phyloP scores from a whole-genome alignment of 805 yeast species.

The Candida pini region DNA sequence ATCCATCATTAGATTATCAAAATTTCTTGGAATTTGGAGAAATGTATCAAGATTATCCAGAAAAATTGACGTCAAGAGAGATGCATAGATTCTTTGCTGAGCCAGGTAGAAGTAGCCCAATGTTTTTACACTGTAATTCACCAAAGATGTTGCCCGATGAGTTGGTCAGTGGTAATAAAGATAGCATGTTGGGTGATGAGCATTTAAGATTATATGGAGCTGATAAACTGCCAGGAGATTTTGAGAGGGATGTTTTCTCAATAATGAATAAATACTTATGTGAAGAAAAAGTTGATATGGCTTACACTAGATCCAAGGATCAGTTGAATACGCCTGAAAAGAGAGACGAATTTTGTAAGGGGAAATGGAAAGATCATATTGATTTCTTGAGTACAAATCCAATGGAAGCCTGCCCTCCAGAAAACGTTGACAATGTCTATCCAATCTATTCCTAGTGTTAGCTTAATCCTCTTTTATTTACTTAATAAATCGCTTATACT shows the following conservation, averaged over 20 bases:
- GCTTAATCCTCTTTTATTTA: too few relatives aligned
- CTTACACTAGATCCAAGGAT: slow-evolving; percentile 9
- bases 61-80: slow-evolving; percentile 9
- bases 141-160: slow-evolving; percentile 45
- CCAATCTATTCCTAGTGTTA: too few relatives aligned
- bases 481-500: too few relatives aligned
- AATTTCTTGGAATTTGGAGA: slow-evolving; percentile 15
- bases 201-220: slow-evolving; percentile 12
- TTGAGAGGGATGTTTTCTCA: slow-evolving; percentile 17
- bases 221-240: slow-evolving; percentile 10
- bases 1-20: slow-evolving; percentile 35
- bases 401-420: too few relatives aligned
- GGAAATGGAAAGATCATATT: neutral
- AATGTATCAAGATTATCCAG: slow-evolving; percentile 14
- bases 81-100: slow-evolving; percentile 17
- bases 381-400: slow-evolving; percentile 2
- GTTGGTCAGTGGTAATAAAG: slow-evolving; percentile 23
- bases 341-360: slow-evolving; percentile 12
- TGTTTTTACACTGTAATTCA: slow-evolving; percentile 38
- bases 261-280: slow-evolving; percentile 19
- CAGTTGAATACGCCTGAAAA: slow-evolving; percentile 8
- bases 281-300: slow-evolving; percentile 9
- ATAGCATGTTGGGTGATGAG: slow-evolving; percentile 6
- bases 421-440: too few relatives aligned
- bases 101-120: slow-evolving; percentile 10